These are phyloP conservation scores for Fomitopsis palustris DNA, from an alignment of 1,284 basidiomycete species.

Conservation along the genomic window DNA sequence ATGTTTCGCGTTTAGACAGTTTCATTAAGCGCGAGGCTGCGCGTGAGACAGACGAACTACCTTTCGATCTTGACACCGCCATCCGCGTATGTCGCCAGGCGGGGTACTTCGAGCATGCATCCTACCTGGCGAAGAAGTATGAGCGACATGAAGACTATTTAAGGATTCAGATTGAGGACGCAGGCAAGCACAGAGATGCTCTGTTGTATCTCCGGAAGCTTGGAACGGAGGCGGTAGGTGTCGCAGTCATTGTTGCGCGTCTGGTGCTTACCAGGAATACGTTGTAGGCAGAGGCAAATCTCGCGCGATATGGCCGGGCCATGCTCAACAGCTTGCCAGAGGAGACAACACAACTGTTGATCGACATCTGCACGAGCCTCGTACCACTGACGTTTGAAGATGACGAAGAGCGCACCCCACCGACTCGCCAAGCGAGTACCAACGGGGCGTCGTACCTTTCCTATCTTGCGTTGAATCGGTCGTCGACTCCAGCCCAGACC, in stretches of 20 bases:
- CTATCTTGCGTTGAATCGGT: slow-evolving; percentile 71
- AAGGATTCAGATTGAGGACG: slow-evolving; percentile 93
- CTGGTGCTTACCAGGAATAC: background rate
- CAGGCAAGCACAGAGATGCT: slow-evolving; percentile 80
- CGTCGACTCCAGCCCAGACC: slow-evolving; percentile 32
- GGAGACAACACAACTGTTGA: slow-evolving; percentile 87
- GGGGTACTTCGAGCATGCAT: slow-evolving; percentile 93
- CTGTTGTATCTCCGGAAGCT: slow-evolving; percentile 77
- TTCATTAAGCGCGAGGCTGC: slow-evolving; percentile 88
- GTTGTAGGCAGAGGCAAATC: slow-evolving; percentile 72
- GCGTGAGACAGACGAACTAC: slow-evolving; percentile 57
- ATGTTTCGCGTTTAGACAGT: slow-evolving; percentile 82
- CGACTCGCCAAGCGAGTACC: slow-evolving; percentile 25
- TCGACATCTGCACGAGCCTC: slow-evolving; percentile 86
- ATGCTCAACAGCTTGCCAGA: slow-evolving; percentile 81
- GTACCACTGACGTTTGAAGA: slow-evolving; percentile 42
- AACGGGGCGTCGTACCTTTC: slow-evolving; percentile 68
- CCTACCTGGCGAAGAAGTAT: slow-evolving; percentile 92
- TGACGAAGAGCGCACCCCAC: slow-evolving; percentile 33
- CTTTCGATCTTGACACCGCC: slow-evolving; percentile 96
- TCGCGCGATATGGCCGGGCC: slow-evolving; percentile 81
- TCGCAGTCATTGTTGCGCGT: background rate
- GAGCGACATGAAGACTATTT: slow-evolving; percentile 91
- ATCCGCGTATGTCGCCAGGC: slow-evolving; percentile 96
- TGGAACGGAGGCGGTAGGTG: slow-evolving; percentile 71